Evolutionary conservation across 2,329 filamentous ascomycete genomes (phyloP), one percentile per base, ranked within the genome.

Genomic region (Microascus cirrosus): DNA sequence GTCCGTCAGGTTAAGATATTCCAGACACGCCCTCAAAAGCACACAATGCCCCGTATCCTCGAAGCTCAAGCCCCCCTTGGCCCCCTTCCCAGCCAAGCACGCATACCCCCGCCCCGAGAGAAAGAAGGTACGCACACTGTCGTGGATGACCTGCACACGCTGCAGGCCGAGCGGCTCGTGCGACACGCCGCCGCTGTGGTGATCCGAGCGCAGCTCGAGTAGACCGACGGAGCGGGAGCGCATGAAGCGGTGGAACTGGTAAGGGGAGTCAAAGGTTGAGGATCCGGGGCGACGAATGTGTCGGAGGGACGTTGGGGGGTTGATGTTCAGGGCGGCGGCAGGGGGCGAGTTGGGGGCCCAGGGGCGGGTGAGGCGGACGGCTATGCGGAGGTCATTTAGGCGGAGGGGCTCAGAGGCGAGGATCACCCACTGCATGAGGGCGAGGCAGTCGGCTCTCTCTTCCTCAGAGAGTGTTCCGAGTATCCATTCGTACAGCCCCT

Each of bases 401-500:
- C 68, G 63, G 58, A 70, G 63, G 2, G 69, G 65, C 57, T 68
- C 67, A 1, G 69, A 63, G 0, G 66, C 64, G n/a, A 70, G 62
- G 20, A 70, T 63, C 2, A 67, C 66, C 68, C 69, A 71, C 34
- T 70, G 69, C 62, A 71, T 69, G 42, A 71, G 63, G 0, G 63
- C 54, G 32, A 70, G 58, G 0, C 67, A 63, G 52, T 70, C 67
- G 1, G 61, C 62, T 25, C 64, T 65, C 56, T 71, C 69, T 3
- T 61, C 58, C 1, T 63, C 61, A 39, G 63, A 64, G 28, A 70
- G 61, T 1, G 68, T 68, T n/a, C 64, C 58, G 2, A 71, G 62
- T 61, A 70, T 68, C 69, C 69, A 70, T 50, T 67, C 66, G 59
- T 70, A 71, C 13, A 71, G 59, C 3, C 67, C 69, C 39, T 70